Evolutionary conservation across 192 early-diverging fungal genomes (phyloP).

Genomic region (Entomortierella lignicola): DNA sequence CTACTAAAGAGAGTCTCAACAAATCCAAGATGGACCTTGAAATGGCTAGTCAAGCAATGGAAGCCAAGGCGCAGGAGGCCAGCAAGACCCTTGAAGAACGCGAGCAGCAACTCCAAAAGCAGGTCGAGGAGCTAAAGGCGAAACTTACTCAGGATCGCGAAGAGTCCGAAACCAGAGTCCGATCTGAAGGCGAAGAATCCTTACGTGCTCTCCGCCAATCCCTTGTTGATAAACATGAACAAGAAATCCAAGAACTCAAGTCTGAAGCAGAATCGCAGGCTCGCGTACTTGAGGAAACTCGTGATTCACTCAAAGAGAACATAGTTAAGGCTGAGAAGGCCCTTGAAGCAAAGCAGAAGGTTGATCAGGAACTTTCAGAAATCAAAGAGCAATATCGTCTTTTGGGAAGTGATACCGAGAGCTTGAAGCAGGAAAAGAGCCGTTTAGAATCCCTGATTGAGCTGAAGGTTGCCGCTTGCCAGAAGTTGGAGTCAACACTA

Average conservation of each 20-base stretch:
- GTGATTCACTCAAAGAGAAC: conserved; percentile 8
- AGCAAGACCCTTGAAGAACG: conserved; percentile 8
- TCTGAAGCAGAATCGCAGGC: conserved; percentile 16
- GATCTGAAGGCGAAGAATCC: conserved; percentile 9
- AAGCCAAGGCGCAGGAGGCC: conserved; percentile 9
- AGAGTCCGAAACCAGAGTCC: conserved; percentile 4
- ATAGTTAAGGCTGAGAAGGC: conserved; percentile 9
- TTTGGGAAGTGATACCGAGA: neutral
- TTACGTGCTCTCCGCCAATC: neutral
- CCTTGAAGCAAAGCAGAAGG: conserved; percentile 6
- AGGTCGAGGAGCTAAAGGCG: conserved; percentile 2
- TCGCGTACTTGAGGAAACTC: conserved; percentile 9
- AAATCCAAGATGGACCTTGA: neutral
- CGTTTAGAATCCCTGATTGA: conserved; percentile 15
- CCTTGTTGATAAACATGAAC: conserved; percentile 21
- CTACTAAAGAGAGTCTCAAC: conserved; percentile 3
- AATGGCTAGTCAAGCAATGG: neutral
- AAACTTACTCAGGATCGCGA: conserved; percentile 11
- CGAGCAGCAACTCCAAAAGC: conserved; percentile 11
- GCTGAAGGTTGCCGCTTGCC: neutral
- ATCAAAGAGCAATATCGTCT: conserved; percentile 10
- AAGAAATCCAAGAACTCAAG: conserved; percentile 12
- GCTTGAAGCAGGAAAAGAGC: conserved; percentile 8
- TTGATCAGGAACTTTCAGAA: conserved; percentile 12
- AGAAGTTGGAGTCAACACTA: conserved; percentile 9